Base-by-base conservation (phyloP, 2,329 filamentous ascomycete species). In the Claviceps arundinis region DNA sequence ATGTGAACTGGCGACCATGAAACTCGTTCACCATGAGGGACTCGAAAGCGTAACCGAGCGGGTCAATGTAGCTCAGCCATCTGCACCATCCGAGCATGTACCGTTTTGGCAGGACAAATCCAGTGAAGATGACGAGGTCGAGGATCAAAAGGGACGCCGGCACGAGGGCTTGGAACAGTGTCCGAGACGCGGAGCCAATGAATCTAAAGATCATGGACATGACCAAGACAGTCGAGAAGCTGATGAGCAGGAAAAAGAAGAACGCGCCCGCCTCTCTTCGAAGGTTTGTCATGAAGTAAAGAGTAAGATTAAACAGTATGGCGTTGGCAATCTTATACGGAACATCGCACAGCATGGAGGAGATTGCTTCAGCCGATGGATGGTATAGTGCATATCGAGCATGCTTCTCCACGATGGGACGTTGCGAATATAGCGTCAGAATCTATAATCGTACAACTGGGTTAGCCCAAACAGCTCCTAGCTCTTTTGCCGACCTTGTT, bases 321-420 rank as follows among this genome's bases (percentile, higher is more conserved):
- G 80, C 70, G 59, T 90, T 90, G n/a, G 68, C 40, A 8, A 94
- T 68, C 58, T 69, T 95, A 68, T 88, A 88, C 0, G 90, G 90
- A 68, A 95, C 70, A 60, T 96, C 90, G 56, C 80, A 85, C 34
- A 95, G 68, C 84, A 95, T 93, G 9, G 87, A 93, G 0, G 87
- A 81, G 54, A 88, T 76, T n/a, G 89, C 87, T 73, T 96, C 89
- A 16, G 89, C 85, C 9, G 85, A 89, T 0, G 90, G 89, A 61
- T 95, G 90, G 61, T 95, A 95, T 17, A 95, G 75, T 17, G 89
- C 89, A 64, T 95, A 95, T 53, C 85, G 81, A 52, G 77, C 72
- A 60, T 96, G 90, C 65, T 95, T 95, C 64, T 95, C 89, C 55
- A 96, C 88, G 60, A 95, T 95, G 1, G 87, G 85, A 40, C 90